Evolutionary conservation across 2,329 filamentous ascomycete species (phyloP), one percentile per base, ranked within the genome.

Genomic region (Ciborinia camelliae): DNA sequence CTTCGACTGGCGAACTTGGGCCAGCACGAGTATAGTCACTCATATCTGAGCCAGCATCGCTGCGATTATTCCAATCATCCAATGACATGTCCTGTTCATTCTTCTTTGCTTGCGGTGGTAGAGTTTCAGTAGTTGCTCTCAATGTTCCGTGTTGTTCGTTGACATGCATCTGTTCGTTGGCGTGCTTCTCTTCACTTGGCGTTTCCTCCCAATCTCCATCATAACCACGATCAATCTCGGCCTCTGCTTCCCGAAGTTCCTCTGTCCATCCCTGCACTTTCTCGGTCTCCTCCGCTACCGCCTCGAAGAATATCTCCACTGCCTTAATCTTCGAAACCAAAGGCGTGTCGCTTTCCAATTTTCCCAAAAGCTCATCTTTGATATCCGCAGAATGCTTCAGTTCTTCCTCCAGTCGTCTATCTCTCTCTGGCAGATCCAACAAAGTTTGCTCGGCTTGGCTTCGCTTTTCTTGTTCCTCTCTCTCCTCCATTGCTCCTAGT

Each of bases 321-420:
- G 39, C 54, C 1, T 32, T 14, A 14, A 47, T 15, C 8, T 58
- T 58, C 4, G 41, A 58, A 35, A 3, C 20, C 10, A 47, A 32
- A 35, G 54, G 54, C 6, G 28, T 35, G 23, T 58, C 41, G 18
- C 54, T 58, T 8, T 58, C 54, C 23, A 58, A 28, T 28, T 58
- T 58, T 10, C 18, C 54, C 5, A 58, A 18, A 5, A 58, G 54
- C 8, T 15, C 30, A 4, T 58, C 41, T 20, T 58, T 58, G 14
- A 58, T 58, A n/a, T 18, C 28, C 12, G 14, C 7, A 45, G 41
- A 58, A 45, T 47, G 28, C 5, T 45, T 14, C 8, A 45, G 54
- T 20, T 58, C 54, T 35, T 32, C 41, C 8, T 23, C 9, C 1
- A 58, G 28, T 26, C 18, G 39, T 9, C 28, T 32, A 1, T 58